Percentiles rank a stretch among this genome's conserved stretches.
Evolutionary conservation across 2,329 filamentous ascomycete genomes (phyloP).

Genomic region (Colletotrichum scovillei): DNA sequence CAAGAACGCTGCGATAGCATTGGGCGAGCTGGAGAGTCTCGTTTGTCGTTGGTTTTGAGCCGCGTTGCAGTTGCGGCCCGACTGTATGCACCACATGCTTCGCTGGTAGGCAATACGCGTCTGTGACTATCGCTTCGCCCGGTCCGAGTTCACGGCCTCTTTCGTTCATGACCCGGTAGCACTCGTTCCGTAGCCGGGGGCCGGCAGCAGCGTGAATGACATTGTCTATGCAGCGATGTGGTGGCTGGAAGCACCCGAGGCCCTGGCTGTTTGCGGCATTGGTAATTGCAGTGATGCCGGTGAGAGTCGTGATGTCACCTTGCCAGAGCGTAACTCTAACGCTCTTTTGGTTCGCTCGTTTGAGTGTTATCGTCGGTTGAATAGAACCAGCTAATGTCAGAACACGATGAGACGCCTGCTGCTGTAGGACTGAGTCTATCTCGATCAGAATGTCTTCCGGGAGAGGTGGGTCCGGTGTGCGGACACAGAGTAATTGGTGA

Average conservation of each 20-base stretch:
- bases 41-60: constrained; percentile 36
- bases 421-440: constrained; percentile 36
- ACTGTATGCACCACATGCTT: constrained; percentile 47
- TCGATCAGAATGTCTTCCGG: constrained; percentile 30
- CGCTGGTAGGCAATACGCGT: constrained; percentile 43
- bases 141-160: constrained; percentile 40
- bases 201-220: constrained; percentile 47
- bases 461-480: constrained; percentile 38
- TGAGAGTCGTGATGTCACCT: constrained; percentile 47
- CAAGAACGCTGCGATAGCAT: constrained; percentile 45
- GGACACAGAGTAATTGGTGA: constrained; percentile 43
- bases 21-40: constrained; percentile 39
- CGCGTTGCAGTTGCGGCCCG: constrained; percentile 44
- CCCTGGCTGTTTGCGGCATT: constrained; percentile 49
- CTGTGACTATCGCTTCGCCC: constrained; percentile 43
- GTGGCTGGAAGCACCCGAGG: constrained; percentile 48
- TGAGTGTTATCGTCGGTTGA: not conserved
- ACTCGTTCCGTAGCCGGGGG: constrained; percentile 45
- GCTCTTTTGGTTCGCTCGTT: not conserved
- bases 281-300: constrained; percentile 45
- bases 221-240: constrained; percentile 49
- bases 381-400: constrained; percentile 14
- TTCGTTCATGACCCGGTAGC: constrained; percentile 40
- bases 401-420: constrained; percentile 16
- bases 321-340: constrained; percentile 43